Percentiles rank a stretch among this genome's conserved stretches.
Conservation (phyloP, 352 stramenopile species). For the Phytophthora sansomeana region DNA sequence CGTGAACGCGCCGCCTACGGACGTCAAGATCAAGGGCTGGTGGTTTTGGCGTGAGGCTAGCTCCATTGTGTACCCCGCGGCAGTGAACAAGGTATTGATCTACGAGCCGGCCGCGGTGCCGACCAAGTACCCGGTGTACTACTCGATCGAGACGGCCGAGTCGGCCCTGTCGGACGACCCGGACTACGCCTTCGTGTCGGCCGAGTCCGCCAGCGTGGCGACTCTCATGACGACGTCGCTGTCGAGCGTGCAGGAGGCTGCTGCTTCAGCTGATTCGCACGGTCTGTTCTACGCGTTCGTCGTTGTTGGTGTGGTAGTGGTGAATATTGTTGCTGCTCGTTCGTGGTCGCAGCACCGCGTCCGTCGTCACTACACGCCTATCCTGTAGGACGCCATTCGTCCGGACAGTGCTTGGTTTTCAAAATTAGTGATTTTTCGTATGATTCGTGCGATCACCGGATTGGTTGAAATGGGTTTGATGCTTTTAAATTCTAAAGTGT, state of each 20-base stretch:
- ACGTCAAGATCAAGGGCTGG: slow-evolving; percentile 62
- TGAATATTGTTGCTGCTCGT: slow-evolving; percentile 54
- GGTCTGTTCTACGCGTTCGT: slow-evolving; percentile 52
- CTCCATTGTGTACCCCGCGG: slow-evolving; percentile 50
- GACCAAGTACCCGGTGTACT: slow-evolving; percentile 42
- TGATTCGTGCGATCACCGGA: too few relatives aligned
- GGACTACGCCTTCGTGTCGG: slow-evolving; percentile 37
- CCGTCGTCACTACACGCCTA: slow-evolving; percentile 63
- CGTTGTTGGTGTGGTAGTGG: slow-evolving; percentile 41
- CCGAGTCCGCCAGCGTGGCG: slow-evolving; percentile 14
- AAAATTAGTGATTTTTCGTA: too few relatives aligned
- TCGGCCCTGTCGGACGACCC: slow-evolving; percentile 45
- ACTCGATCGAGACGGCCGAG: slow-evolving; percentile 36
- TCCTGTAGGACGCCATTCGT: too few relatives aligned
- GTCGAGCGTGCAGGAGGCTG: slow-evolving; percentile 39
- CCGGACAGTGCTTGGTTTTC: too few relatives aligned
- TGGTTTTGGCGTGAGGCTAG: slow-evolving; percentile 59
- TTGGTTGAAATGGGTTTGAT: too few relatives aligned
- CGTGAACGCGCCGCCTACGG: slow-evolving; percentile 43
- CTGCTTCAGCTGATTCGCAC: slow-evolving; percentile 21
- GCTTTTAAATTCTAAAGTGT: too few relatives aligned
- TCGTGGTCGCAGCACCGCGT: slow-evolving; percentile 52
- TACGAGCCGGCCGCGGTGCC: slow-evolving; percentile 39
- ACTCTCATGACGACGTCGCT: slow-evolving; percentile 41
- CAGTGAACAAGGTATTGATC: slow-evolving; percentile 48